phyloP scores from a whole-genome alignment of 139 green algal genomes.

The Tetradesmus lagerheimii region DNA sequence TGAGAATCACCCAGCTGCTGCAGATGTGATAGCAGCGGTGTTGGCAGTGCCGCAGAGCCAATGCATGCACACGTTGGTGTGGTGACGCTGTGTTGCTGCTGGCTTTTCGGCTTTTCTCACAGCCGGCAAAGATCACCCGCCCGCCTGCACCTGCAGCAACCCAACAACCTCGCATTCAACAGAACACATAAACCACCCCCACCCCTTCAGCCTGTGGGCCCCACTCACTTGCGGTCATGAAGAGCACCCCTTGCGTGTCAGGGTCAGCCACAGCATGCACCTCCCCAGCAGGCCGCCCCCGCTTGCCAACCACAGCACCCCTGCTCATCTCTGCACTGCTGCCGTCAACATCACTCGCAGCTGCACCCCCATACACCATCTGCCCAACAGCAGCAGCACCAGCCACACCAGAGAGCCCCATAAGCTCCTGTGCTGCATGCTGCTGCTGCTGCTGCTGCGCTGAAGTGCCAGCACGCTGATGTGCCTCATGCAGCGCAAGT shows the following conservation, averaged over 20 bases:
- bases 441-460: neutral
- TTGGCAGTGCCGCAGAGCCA: too few species aligned
- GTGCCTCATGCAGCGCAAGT: neutral
- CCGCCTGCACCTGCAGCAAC: neutral
- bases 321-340: neutral
- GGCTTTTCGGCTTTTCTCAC: too few species aligned
- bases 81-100: too few species aligned
- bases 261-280: neutral
- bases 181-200: too few species aligned
- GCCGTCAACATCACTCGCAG: neutral
- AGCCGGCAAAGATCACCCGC: too few species aligned
- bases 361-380: neutral
- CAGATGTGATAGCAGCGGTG: too few species aligned
- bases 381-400: conserved; percentile 16
- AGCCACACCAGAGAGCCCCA: neutral
- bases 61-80: too few species aligned
- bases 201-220: neutral
- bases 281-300: neutral
- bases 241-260: neutral
- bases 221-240: conserved; percentile 2
- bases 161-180: neutral
- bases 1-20: too few species aligned
- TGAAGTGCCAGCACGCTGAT: neutral
- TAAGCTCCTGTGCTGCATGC: neutral
- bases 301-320: neutral